A percentile compares a stretch with the other conserved stretches of the same genome.
phyloP scores from a whole-genome alignment of 495 filamentous ascomycete genomes.

The Darksidea phi region DNA sequence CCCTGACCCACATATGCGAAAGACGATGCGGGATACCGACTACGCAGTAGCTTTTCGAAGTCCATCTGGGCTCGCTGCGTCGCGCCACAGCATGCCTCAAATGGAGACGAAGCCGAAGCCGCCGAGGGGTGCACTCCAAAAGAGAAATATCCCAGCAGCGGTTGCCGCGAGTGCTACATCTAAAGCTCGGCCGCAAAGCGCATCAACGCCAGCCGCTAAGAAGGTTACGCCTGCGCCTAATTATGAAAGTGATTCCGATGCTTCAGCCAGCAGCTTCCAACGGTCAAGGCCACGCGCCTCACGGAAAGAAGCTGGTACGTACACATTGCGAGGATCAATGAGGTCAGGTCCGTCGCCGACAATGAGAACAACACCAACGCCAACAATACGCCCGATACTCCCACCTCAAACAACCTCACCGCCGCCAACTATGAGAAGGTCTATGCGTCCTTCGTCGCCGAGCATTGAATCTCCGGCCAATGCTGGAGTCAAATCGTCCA shows the following conservation, averaged over 20 bases:
- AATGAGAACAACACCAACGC: conserved; percentile 21
- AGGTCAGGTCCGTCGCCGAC: conserved; percentile 42
- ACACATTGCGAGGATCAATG: conserved; percentile 59
- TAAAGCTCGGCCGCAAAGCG: conserved; percentile 24
- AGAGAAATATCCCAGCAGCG: conserved; percentile 39
- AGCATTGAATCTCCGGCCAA: conserved; percentile 31
- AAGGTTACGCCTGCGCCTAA: conserved; percentile 38
- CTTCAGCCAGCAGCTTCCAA: conserved; percentile 61
- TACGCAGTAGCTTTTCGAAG: conserved; percentile 47
- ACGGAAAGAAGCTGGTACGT: conserved; percentile 37
- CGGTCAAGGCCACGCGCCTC: conserved; percentile 46
- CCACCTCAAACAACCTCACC: conserved; percentile 6
- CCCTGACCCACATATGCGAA: conserved; percentile 44
- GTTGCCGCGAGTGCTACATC: neutral
- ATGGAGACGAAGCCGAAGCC: conserved; percentile 21
- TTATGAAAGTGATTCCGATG: conserved; percentile 58
- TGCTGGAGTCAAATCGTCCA: conserved; percentile 34
- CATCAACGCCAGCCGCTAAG: conserved; percentile 14
- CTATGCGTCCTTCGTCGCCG: conserved; percentile 40
- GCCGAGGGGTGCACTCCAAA: conserved; percentile 42
- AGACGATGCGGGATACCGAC: conserved; percentile 40
- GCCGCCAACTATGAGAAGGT: conserved; percentile 35
- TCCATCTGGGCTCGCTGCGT: conserved; percentile 32
- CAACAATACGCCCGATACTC: conserved; percentile 19
- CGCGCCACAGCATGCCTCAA: conserved; percentile 29